Evolutionary conservation across 2,329 filamentous ascomycete species (phyloP).

Genomic region (Fusarium brevicatenulatum): DNA sequence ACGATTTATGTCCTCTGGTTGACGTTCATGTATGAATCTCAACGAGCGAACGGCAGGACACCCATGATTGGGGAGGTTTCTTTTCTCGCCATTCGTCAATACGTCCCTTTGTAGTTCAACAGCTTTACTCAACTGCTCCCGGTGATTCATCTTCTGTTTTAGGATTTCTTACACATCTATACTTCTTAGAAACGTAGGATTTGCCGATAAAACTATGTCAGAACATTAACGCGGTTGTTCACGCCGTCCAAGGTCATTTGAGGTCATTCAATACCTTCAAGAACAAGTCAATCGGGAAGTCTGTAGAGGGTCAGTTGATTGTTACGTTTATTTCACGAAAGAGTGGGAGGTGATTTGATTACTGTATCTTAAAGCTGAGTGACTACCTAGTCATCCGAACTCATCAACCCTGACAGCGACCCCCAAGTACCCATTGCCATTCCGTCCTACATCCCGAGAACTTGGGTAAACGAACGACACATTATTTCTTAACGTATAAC

Average conservation of each 20-base stretch:
- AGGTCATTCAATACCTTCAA: not conserved
- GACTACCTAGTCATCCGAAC: not conserved
- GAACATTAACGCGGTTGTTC: fast-evolving
- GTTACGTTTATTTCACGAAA: fast-evolving
- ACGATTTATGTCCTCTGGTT: not conserved
- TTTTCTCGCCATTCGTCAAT: fast-evolving
- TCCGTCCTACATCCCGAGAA: fast-evolving
- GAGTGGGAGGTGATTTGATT: not conserved
- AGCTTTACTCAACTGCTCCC: not conserved
- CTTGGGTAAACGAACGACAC: fast-evolving
- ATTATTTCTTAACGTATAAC: not conserved
- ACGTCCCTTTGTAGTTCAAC: not conserved
- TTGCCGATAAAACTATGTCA: not conserved
- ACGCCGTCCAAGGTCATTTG: not conserved
- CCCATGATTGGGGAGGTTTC: not conserved
- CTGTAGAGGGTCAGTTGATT: fast-evolving
- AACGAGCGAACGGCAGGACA: not conserved
- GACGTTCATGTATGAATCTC: not conserved
- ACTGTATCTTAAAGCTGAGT: not conserved
- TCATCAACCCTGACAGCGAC: not conserved
- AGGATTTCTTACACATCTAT: too few species aligned
- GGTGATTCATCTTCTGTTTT: not conserved
- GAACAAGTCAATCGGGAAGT: not conserved
- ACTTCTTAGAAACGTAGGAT: too few species aligned
- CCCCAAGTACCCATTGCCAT: not conserved